Evolutionary conservation across 2,329 filamentous ascomycete species (phyloP).

Genomic region (Ilyonectria sp.): DNA sequence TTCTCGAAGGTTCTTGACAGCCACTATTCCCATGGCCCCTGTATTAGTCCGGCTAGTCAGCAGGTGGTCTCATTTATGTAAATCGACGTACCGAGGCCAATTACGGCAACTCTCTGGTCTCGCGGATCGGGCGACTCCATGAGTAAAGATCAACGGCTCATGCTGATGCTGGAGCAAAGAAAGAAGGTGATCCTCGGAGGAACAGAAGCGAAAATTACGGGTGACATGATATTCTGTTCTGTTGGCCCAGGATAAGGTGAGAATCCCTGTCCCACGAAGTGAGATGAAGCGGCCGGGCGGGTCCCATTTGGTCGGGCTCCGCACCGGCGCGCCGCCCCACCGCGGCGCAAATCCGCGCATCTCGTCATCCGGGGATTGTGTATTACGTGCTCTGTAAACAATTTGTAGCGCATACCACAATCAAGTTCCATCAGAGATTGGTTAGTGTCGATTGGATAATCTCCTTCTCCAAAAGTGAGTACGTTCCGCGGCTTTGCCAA

Average conservation of each 20-base stretch:
- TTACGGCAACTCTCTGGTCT: constrained; percentile 35
- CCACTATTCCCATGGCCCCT: constrained; percentile 57
- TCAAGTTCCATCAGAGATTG: no score
- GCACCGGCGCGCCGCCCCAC: constrained; percentile 2
- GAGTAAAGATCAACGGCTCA: neutral
- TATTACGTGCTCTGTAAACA: neutral
- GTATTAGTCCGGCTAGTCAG: neutral
- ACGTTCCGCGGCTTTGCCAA: no score
- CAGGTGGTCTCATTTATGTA: neutral
- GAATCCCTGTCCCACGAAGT: constrained; percentile 8
- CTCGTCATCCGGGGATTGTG: neutral
- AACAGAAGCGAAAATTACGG: constrained; percentile 9
- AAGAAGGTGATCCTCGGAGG: neutral
- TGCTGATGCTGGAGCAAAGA: neutral
- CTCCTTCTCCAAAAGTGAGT: no score
- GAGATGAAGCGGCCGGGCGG: constrained; percentile 14
- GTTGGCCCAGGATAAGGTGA: neutral
- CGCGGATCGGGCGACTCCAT: constrained; percentile 27
- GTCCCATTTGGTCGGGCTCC: neutral
- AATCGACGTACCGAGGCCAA: constrained; percentile 33
- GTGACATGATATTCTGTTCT: constrained; percentile 11
- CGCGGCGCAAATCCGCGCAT: constrained; percentile 22
- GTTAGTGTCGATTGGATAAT: no score
- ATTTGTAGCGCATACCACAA: neutral
- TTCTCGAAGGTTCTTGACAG: constrained; percentile 60